Evolutionary conservation across 495 filamentous ascomycete genomes (phyloP).

Genomic region (Xylaria longipes): DNA sequence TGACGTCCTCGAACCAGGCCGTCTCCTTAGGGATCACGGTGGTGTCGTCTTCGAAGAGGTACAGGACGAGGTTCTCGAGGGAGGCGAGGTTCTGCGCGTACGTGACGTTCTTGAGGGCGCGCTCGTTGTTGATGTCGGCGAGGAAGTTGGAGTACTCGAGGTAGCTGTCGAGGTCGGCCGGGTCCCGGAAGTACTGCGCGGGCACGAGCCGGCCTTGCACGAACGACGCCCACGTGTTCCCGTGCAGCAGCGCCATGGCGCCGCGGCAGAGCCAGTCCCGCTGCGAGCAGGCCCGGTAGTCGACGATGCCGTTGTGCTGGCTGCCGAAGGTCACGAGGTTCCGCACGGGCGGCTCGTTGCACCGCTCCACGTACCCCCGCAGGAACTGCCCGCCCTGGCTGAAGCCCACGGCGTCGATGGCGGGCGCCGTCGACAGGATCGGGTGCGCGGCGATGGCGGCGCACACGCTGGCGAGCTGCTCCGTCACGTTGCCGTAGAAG

Average conservation of each 20-base stretch:
- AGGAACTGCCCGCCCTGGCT: slow-evolving; percentile 97
- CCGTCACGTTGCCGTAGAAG: slow-evolving; percentile 89
- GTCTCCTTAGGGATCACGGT: slow-evolving; percentile 91
- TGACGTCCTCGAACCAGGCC: slow-evolving; percentile 88
- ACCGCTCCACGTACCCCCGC: slow-evolving; percentile 89
- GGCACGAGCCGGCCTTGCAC: slow-evolving; percentile 84
- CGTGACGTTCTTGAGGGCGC: slow-evolving; percentile 69
- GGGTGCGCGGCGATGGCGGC: slow-evolving; percentile 75
- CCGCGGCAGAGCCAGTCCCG: slow-evolving; percentile 82
- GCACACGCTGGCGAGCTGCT: slow-evolving; percentile 82
- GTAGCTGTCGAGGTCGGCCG: slow-evolving; percentile 72
- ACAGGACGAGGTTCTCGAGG: slow-evolving; percentile 85
- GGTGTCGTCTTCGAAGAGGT: slow-evolving; percentile 84
- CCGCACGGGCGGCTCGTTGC: slow-evolving; percentile 79
- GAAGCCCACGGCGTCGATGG: slow-evolving; percentile 91
- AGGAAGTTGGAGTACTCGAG: slow-evolving; percentile 87
- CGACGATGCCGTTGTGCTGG: slow-evolving; percentile 90
- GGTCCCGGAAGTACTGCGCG: slow-evolving; percentile 93
- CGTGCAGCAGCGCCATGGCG: slow-evolving; percentile 72
- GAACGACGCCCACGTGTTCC: slow-evolving; percentile 75
- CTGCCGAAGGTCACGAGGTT: slow-evolving; percentile 90
- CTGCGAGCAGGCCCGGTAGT: slow-evolving; percentile 69
- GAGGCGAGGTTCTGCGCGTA: slow-evolving; percentile 75
- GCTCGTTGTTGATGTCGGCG: slow-evolving; percentile 99
- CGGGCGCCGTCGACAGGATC: slow-evolving; percentile 78